A percentile compares a stretch with the other conserved stretches of the same genome.
These are phyloP conservation scores for Silybum marianum DNA, from an alignment of 129 eudicot species.

Conservation along the genomic window DNA sequence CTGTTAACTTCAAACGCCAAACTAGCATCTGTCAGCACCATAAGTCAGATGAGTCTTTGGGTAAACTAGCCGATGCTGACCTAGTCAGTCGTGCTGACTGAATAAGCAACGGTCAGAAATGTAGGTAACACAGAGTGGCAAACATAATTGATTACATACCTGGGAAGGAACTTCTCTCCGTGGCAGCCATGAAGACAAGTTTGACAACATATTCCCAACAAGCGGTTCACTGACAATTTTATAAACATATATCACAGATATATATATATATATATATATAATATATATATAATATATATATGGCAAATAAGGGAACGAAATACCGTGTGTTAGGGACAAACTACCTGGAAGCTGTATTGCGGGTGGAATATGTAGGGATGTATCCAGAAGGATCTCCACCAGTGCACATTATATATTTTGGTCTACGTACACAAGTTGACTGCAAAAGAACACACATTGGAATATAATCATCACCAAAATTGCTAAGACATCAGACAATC, in stretches of 20 bases:
- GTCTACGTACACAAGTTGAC: conserved; percentile 86
- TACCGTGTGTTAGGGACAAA: conserved; percentile 7
- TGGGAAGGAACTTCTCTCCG: conserved; percentile 71
- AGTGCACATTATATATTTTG: conserved; percentile 82
- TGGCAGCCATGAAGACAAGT: conserved; percentile 89
- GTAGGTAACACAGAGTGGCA: not conserved
- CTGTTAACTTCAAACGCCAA: not conserved
- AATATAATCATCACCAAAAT: conserved; percentile 1
- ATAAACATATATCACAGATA: conserved; percentile 6
- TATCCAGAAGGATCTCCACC: conserved; percentile 85
- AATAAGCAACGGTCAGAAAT: not conserved
- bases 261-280: no score
- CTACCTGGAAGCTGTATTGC: conserved; percentile 68
- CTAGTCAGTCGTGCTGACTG: not conserved
- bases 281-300: no score
- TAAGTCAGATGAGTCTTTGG: not conserved
- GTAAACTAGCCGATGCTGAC: not conserved
- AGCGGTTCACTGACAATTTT: conserved; percentile 53
- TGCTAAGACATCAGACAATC: not conserved
- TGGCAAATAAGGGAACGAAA: not conserved
- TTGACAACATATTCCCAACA: conserved; percentile 68
- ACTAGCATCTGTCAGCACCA: conserved; percentile 1
- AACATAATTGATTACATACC: conserved; percentile 40
- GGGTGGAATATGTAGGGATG: conserved; percentile 77
- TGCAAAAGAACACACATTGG: conserved; percentile 29